Evolutionary conservation across 495 filamentous ascomycete genomes (phyloP).

Genomic region (Penicillium fimorum): DNA sequence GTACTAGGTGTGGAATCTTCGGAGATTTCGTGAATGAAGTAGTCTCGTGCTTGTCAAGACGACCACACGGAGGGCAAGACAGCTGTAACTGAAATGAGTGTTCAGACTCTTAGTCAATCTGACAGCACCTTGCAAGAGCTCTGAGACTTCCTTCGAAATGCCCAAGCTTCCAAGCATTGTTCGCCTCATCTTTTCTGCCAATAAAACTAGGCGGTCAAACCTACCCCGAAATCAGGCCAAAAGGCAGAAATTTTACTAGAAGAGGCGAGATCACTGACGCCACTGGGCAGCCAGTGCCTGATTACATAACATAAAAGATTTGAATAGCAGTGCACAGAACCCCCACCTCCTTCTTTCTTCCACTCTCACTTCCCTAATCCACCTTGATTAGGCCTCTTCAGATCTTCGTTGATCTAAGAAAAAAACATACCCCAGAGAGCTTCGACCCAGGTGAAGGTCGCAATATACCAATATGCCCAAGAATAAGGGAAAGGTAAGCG

Average conservation of each 20-base stretch:
- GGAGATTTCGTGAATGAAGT: neutral
- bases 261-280: slow-evolving; percentile 15
- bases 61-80: neutral
- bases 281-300: slow-evolving; percentile 31
- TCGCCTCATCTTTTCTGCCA: slow-evolving; percentile 17
- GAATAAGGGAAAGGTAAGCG: slow-evolving; percentile 94
- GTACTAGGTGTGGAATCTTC: neutral
- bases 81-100: neutral
- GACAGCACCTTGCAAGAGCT: neutral
- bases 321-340: slow-evolving; percentile 21
- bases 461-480: slow-evolving; percentile 72
- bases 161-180: neutral
- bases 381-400: slow-evolving; percentile 11
- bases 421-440: slow-evolving; percentile 14
- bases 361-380: slow-evolving; percentile 9
- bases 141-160: neutral
- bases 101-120: neutral
- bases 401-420: slow-evolving; percentile 16
- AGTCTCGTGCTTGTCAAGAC: slow-evolving; percentile 3
- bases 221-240: slow-evolving; percentile 5
- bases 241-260: neutral
- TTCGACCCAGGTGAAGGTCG: slow-evolving; percentile 29
- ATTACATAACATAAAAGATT: slow-evolving; percentile 32
- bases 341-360: slow-evolving; percentile 22
- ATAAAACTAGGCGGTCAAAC: slow-evolving; percentile 21